Evolutionary conservation across 371 early-diverging fungal species (phyloP).

Genomic region (Mortierella sp.): DNA sequence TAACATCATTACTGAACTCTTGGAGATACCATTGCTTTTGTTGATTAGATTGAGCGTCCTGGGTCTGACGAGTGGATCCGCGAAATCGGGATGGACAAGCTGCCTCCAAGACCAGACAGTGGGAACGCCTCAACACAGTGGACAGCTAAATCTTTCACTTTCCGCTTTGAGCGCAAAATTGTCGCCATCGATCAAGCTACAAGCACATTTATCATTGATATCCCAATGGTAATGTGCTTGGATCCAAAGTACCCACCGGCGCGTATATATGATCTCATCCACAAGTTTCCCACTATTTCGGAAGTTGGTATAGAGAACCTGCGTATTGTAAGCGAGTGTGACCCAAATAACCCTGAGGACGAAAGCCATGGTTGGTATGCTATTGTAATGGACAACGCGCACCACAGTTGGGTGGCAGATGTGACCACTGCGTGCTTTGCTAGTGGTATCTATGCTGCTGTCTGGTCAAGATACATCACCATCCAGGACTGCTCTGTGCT

Average conservation of each 20-base stretch:
- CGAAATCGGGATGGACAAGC: constrained; percentile 45
- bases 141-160: constrained; percentile 40
- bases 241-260: constrained; percentile 54
- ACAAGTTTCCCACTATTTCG: constrained; percentile 41
- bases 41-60: constrained; percentile 44
- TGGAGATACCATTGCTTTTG: not conserved
- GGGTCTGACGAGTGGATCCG: constrained; percentile 46
- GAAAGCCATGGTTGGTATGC: constrained; percentile 54
- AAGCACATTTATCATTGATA: constrained; percentile 35
- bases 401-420: constrained; percentile 53
- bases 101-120: constrained; percentile 35
- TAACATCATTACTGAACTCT: not conserved
- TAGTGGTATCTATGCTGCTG: constrained; percentile 43
- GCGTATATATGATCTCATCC: constrained; percentile 36
- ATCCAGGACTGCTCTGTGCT: constrained; percentile 53
- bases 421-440: constrained; percentile 49
- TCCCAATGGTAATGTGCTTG: constrained; percentile 52
- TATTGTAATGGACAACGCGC: constrained; percentile 33
- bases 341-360: constrained; percentile 29
- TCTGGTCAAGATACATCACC: constrained; percentile 47
- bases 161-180: constrained; percentile 50
- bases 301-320: constrained; percentile 55
- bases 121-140: constrained; percentile 29
- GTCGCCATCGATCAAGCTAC: constrained; percentile 41
- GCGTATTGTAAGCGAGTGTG: constrained; percentile 31